These are phyloP conservation scores for Phaeosphaeriaceae sp. DNA, from an alignment of 2,329 filamentous ascomycete genomes.

Conservation along the genomic window DNA sequence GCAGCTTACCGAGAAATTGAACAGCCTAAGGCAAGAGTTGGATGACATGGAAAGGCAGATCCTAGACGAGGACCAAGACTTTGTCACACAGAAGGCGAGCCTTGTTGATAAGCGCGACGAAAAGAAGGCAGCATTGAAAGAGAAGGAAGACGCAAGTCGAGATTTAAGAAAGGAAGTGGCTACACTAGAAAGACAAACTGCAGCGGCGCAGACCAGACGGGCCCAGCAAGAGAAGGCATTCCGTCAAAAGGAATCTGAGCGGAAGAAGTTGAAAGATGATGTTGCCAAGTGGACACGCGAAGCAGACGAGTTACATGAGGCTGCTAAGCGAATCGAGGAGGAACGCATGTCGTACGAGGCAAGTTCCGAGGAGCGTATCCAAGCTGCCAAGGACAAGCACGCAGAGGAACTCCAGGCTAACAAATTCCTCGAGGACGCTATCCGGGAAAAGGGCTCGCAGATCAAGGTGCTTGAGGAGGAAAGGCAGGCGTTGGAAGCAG, in stretches of 20 bases:
- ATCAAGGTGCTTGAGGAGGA: constrained; percentile 77
- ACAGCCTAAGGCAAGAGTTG: constrained; percentile 80
- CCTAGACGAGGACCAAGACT: constrained; percentile 64
- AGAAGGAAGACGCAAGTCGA: constrained; percentile 89
- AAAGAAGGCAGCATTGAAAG: constrained; percentile 77
- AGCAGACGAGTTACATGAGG: constrained; percentile 61
- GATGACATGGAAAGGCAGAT: constrained; percentile 77
- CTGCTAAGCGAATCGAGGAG: constrained; percentile 57
- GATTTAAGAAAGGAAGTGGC: constrained; percentile 83
- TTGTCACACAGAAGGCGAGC: constrained; percentile 51
- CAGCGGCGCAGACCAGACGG: constrained; percentile 78
- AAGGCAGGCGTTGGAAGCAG: constrained; percentile 60
- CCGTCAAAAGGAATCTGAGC: constrained; percentile 71
- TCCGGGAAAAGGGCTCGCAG: constrained; percentile 72
- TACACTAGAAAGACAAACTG: constrained; percentile 79
- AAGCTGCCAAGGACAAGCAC: constrained; percentile 49
- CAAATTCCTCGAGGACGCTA: constrained; percentile 72
- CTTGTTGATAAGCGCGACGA: constrained; percentile 79
- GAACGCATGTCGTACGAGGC: constrained; percentile 47
- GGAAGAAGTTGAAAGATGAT: constrained; percentile 72
- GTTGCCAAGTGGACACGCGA: constrained; percentile 72
- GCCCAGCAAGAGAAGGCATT: constrained; percentile 76
- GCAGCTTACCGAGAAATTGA: constrained; percentile 80
- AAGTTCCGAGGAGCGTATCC: constrained; percentile 49
- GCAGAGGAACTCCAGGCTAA: constrained; percentile 54